phyloP scores from a whole-genome alignment of 2,329 filamentous ascomycete species.

The Dactylonectria macrodidyma region DNA sequence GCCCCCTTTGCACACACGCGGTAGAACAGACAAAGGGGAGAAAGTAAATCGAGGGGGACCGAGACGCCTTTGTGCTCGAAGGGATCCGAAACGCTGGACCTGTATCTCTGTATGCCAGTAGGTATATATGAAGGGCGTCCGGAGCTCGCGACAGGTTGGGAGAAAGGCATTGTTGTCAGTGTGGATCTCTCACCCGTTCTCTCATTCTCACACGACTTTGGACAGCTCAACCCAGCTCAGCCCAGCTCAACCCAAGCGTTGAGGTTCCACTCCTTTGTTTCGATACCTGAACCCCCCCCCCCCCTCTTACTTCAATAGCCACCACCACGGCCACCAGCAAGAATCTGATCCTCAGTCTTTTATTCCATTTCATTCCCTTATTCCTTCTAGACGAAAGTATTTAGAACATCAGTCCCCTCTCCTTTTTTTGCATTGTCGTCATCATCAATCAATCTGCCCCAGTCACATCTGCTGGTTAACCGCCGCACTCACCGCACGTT shows the following conservation, averaged over 20 bases:
- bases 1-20: background rate
- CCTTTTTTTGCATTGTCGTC: slow-evolving; percentile 17
- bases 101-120: too few species aligned
- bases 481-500: slow-evolving; percentile 18
- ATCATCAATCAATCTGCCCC: slow-evolving; percentile 7
- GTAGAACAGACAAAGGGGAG: background rate
- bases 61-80: background rate
- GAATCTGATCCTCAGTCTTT: slow-evolving; percentile 13
- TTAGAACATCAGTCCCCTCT: slow-evolving; percentile 15
- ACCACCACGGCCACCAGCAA: slow-evolving; percentile 16
- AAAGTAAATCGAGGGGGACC: background rate
- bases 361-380: slow-evolving; percentile 7
- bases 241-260: slow-evolving; percentile 16
- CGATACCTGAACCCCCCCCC: background rate
- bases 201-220: background rate
- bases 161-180: background rate
- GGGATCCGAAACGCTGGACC: background rate
- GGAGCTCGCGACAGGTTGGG: background rate
- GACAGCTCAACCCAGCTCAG: slow-evolving; percentile 14
- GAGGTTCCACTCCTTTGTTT: slow-evolving; percentile 37
- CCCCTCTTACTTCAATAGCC: background rate
- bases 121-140: background rate
- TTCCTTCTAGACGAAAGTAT: background rate
- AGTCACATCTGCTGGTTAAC: slow-evolving; percentile 11
- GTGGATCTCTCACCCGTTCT: background rate